Evolutionary conservation across 768 basidiomycete genomes (phyloP).

Genomic region (Kwoniella dejecticola): DNA sequence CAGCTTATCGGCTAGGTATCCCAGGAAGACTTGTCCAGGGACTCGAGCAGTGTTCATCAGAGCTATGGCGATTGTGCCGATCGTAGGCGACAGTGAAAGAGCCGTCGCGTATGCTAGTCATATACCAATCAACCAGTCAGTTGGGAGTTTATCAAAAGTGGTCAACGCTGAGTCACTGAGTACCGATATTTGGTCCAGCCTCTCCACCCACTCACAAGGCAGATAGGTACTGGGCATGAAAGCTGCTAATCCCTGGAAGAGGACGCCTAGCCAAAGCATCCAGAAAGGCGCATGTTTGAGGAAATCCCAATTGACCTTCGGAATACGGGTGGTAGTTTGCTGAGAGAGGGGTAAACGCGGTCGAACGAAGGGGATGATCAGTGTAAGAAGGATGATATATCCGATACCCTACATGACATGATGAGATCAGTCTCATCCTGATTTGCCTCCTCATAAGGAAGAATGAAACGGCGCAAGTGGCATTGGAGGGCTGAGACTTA

Average conservation of each 20-base stretch:
- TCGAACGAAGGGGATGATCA: conserved; percentile 29
- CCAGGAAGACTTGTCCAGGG: conserved; percentile 35
- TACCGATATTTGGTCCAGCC: neutral
- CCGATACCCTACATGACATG: conserved; percentile 16
- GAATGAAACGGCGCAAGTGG: no score
- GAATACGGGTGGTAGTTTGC: neutral
- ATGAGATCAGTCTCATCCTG: neutral
- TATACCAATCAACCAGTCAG: no score
- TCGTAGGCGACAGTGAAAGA: conserved; percentile 21
- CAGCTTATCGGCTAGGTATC: conserved; percentile 31
- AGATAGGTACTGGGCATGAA: conserved; percentile 40
- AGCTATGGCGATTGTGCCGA: conserved; percentile 32
- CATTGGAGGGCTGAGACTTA: conserved; percentile 11
- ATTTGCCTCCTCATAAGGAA: no score
- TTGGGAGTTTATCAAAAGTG: no score
- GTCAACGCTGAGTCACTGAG: no score
- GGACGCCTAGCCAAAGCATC: conserved; percentile 30
- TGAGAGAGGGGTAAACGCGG: conserved; percentile 28
- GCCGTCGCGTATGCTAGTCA: conserved; percentile 30
- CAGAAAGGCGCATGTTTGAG: conserved; percentile 24
- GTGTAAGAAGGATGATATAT: conserved; percentile 26
- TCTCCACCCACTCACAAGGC: conserved; percentile 21
- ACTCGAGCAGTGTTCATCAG: conserved; percentile 38
- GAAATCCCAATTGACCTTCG: conserved; percentile 30
- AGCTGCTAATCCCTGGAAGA: conserved; percentile 34